Percentiles rank a stretch among this genome's conserved stretches.
phyloP scores from a whole-genome alignment of 2,329 filamentous ascomycete genomes.

The Venturia aucupariae region DNA sequence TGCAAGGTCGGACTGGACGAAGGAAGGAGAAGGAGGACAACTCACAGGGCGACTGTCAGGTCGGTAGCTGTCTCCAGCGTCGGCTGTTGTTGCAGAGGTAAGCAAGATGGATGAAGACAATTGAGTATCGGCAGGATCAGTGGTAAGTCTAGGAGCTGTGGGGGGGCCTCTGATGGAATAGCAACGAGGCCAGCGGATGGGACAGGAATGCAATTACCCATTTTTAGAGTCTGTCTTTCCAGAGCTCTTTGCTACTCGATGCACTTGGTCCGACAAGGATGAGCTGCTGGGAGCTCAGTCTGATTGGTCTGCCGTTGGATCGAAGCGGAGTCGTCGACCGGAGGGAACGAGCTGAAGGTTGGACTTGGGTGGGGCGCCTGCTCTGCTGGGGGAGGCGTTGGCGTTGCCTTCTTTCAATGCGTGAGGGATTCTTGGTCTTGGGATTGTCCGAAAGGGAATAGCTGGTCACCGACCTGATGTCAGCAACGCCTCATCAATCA shows the following conservation, averaged over 20 bases:
- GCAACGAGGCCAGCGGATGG: background rate
- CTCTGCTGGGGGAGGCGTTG: background rate
- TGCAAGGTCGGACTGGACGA: background rate
- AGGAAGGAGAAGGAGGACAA: background rate
- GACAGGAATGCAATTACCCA: slow-evolving; percentile 8
- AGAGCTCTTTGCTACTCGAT: background rate
- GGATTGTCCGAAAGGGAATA: too few species aligned
- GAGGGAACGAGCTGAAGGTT: background rate
- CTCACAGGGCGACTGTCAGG: background rate
- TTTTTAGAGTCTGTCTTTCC: slow-evolving; percentile 5
- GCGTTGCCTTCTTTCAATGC: slow-evolving; percentile 8
- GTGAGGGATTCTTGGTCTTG: too few species aligned
- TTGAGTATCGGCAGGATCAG: background rate
- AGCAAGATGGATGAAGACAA: background rate
- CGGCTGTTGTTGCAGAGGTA: background rate
- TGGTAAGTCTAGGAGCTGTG: background rate
- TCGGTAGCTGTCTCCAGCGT: slow-evolving; percentile 8
- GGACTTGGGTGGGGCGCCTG: background rate
- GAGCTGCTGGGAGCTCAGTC: background rate
- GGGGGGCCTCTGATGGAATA: background rate
- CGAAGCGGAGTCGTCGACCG: slow-evolving; percentile 3
- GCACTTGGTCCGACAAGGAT: background rate
- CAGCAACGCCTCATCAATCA: background rate
- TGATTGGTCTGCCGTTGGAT: slow-evolving; percentile 8
- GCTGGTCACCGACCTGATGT: background rate